A percentile compares a stretch with the other conserved stretches of the same genome.
These are phyloP conservation scores for Collybia sp. DNA, from an alignment of 768 basidiomycete species.

Conservation along the genomic window DNA sequence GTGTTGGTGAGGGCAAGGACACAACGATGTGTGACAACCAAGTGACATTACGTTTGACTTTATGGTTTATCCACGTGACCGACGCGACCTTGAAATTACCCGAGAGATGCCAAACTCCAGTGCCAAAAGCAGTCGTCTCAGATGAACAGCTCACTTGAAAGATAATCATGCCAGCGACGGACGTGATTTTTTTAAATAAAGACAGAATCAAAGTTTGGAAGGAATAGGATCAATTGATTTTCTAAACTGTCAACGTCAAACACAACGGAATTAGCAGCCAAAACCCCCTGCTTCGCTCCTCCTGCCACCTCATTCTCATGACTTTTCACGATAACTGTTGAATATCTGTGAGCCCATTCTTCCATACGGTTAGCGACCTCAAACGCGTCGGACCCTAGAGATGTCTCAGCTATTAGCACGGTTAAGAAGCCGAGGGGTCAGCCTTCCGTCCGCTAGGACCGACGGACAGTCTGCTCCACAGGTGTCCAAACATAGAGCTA, in stretches of 20 bases:
- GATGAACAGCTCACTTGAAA: no score
- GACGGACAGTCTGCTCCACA: slow-evolving; percentile 4
- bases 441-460: slow-evolving; percentile 12
- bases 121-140: no score
- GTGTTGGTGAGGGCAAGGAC: neutral
- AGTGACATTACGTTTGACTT: neutral
- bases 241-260: neutral
- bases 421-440: slow-evolving; percentile 20
- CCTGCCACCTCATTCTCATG: neutral
- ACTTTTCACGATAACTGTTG: neutral
- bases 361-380: neutral
- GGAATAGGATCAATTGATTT: no score
- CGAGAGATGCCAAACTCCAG: no score
- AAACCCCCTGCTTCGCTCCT: neutral
- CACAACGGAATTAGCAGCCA: neutral
- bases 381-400: neutral
- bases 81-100: no score
- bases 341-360: neutral
- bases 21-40: neutral
- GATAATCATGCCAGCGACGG: no score
- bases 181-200: no score
- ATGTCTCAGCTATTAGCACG: slow-evolving; percentile 27
- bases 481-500: no score
- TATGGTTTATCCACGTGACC: no score
- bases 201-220: no score